Evolutionary conservation across 371 early-diverging fungal genomes (phyloP), one percentile per base, ranked within the genome.

Genomic region (Gilbertella persicaria): DNA sequence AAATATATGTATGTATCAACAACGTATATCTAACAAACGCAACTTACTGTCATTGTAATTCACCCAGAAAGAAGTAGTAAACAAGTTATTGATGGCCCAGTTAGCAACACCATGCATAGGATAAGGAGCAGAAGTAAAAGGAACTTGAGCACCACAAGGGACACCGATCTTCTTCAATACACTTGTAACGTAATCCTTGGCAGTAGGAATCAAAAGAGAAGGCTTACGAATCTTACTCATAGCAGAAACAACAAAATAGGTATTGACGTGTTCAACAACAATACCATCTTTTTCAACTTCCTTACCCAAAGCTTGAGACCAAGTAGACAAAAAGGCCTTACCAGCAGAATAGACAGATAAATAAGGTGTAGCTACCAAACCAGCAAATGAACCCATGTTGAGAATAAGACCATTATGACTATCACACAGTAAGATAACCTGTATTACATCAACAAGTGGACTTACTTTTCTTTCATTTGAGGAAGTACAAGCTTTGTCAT

Each of bases 311-410:
- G 95, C 90, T 70, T 88, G 88, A 44, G 95, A 90, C 87, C 91
- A 98, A 52, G 84, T 83, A 42, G 89, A 85, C 53, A 99, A 76
- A 78, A 96, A 97, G 0, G 97, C 87, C 72, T 98, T 98, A 52
- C 94, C 87, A 24, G 91, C 96, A 50, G 95, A 91, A 82, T 99
- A 99, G 24, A 92, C 87, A 35, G 95, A 83, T 53, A 97, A 81
- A 67, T 85, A 86, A 23, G 97, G 97, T 13, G 88, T 87, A 35
- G 99, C 92, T 23, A 93, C 74, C 26, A 89, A 71, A 23, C 94
- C 96, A 36, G 95, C 85, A 65, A 96, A 89, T 20, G 99, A 97
- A 12, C 98, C 99, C 46, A 92, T 71, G 76, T 95, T 97, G 58
- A 99, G 71, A 49, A 99, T 91, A 64, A 96, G 82, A 38, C 97